A percentile compares a stretch with the other conserved stretches of the same genome.
These are phyloP conservation scores for Evansstolkia leycettana DNA, from an alignment of 495 filamentous ascomycete species.

Conservation along the genomic window DNA sequence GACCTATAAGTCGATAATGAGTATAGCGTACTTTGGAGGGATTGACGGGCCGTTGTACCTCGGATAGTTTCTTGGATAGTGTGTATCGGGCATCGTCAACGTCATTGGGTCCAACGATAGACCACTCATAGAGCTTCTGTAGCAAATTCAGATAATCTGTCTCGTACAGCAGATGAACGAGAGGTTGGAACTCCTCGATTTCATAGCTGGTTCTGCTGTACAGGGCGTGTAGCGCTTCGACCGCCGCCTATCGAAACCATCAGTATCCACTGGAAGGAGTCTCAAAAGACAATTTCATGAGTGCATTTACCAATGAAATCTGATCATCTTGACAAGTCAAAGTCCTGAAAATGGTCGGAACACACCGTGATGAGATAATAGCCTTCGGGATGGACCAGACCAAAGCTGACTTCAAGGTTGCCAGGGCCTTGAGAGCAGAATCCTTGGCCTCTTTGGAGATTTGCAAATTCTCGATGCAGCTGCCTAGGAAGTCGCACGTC, in stretches of 20 bases:
- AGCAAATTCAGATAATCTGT: constrained; percentile 58
- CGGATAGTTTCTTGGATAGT: constrained; percentile 84
- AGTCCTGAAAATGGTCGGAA: constrained; percentile 60
- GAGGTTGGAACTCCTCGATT: constrained; percentile 64
- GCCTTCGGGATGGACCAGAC: constrained; percentile 79
- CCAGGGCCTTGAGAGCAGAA: constrained; percentile 58
- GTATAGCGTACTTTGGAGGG: too few species aligned
- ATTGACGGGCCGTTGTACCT: constrained; percentile 39
- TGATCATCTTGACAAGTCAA: constrained; percentile 61
- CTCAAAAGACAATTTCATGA: too few species aligned
- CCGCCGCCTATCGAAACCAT: constrained; percentile 46
- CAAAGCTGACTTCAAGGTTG: constrained; percentile 61
- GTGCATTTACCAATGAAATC: constrained; percentile 54
- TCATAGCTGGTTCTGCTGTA: constrained; percentile 64
- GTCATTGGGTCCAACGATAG: constrained; percentile 61
- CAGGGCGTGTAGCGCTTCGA: constrained; percentile 73
- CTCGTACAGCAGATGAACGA: constrained; percentile 70
- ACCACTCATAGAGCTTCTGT: constrained; percentile 69
- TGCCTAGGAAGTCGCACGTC: constrained; percentile 58
- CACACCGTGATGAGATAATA: constrained; percentile 53
- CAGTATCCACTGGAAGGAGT: constrained; percentile 9
- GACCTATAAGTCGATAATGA: constrained; percentile 39
- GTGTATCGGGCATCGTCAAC: constrained; percentile 86
- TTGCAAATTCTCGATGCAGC: constrained; percentile 56
- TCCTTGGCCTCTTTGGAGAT: constrained; percentile 48